Base-by-base conservation (phyloP, 2,329 filamentous ascomycete genomes). In the Dactylellina sp. region DNA sequence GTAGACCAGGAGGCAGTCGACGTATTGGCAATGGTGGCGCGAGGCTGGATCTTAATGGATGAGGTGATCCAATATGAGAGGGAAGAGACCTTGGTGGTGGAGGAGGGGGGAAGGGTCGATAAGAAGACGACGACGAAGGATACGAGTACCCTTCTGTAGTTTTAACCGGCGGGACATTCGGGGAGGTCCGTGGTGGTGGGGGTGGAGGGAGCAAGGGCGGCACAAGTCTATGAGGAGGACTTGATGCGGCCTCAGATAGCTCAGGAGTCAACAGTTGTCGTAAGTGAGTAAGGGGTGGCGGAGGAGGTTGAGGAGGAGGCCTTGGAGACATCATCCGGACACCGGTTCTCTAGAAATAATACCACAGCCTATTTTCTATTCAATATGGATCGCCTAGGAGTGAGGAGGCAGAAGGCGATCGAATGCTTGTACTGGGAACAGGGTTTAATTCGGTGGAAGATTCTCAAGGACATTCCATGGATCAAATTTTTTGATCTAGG, bases 271-370 rank as follows among this genome's bases (percentile, higher is more conserved):
- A 65, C 24, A 74, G 56, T 42, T 74, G 70, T 16, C 61, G 70
- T 44, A 74, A 42, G 39, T 66, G 70, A 66, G 70, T 66, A 74
- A 74, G 70, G 61, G 70, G 70, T 55, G 70, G 70, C 46, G 70
- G 70, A 66, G 70, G 70, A 66, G 70, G 70, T 74, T 74, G 70
- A 35, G 70, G 70, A 66, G 70, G 70, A 66, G 70, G 70, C 70
- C 70, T 74, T 66, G 70, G 70, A 74, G 70, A 74, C 70, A 74
- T 74, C 70, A 74, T 74, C 70, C 70, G 70, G 70, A 74, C 55
- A 62, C 61, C 55, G 61, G 70, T 52, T 64, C 49, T 62, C 18
- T 61, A 44, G 28, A 53, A 53, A 72, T 55, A 55, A 46, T 44
- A 25, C 63, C 53, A 60, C 53, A 24, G 37, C 37, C 46, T 22